Evolutionary conservation across 352 stramenopile genomes (phyloP), one percentile per base, ranked within the genome.

Genomic region (Pythium brassicae): DNA sequence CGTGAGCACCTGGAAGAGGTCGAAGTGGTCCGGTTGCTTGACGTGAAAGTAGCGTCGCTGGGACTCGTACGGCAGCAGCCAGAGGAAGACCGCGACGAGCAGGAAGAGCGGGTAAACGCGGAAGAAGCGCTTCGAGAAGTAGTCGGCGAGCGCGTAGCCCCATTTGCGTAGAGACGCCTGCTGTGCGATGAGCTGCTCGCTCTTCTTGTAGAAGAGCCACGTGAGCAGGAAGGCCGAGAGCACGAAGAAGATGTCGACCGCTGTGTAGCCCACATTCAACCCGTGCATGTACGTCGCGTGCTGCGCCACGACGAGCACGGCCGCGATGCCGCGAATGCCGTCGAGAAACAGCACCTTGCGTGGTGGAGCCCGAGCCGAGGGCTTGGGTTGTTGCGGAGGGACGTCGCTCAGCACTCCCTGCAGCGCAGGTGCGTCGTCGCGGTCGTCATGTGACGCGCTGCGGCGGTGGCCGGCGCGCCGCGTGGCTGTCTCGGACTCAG

Each of bases 21-120:
- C 49, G 40, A 63, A 83, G 4, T 66, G 17, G 14, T 61, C 57
- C 0, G 62, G 58, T 9, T 69, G 50, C 1, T 42, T 45, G 20
- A 58, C 52, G 29, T 59, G 23, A 20, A 72, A 77, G 34, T 77
- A 77, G 12, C n/a, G 62, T 1, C 57, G 53, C 47, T 73, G 44
- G 40, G 63, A 49, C 12, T 71, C 63, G 22, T 55, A 56, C 8
- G 76, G 66, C n/a, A 84, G 47, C 15, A 72, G n/a, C 17, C 52
- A 65, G 14, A 79, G 40, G 9, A 74, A 37, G 26, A 70, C 47
- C 9, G 70, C 72, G 17, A 65, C 56, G 26, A 69, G 0, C n/a
- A 55, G 57, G 37, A 85, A 85, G 12, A 85, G 55, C 51, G 74
- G 74, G 47, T 85, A 85, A 4, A 84, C 74, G 34, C 72, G 71